Percentiles rank a stretch among this genome's conserved stretches.
phyloP scores from a whole-genome alignment of 1,139 yeast species.

The Kurtzmaniella quercitrusa region DNA sequence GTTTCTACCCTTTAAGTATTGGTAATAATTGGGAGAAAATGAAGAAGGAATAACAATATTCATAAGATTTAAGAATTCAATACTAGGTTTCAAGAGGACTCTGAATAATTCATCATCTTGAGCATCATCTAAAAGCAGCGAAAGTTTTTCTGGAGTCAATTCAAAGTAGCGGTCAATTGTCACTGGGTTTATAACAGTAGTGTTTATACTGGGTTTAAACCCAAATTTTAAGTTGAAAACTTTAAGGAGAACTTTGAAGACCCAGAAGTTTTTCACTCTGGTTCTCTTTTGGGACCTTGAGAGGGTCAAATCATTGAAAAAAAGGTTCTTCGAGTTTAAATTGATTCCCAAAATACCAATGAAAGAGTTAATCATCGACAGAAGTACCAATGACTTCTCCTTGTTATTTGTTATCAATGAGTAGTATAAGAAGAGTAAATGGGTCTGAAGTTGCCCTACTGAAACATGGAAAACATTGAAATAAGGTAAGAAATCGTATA shows the following conservation, averaged over 20 bases:
- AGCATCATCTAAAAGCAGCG: conserved; percentile 23
- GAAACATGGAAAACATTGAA: conserved; percentile 44
- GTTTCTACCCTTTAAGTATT: conserved; percentile 33
- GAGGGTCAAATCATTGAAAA: conserved; percentile 43
- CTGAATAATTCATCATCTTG: conserved; percentile 32
- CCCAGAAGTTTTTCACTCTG: conserved; percentile 60
- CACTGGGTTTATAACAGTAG: conserved; percentile 47
- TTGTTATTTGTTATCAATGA: conserved; percentile 44
- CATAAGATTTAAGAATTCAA: conserved; percentile 42
- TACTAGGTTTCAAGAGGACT: conserved; percentile 39
- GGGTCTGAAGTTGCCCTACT: conserved; percentile 38
- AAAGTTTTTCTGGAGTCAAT: conserved; percentile 44
- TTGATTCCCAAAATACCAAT: conserved; percentile 47
- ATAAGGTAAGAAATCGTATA: conserved; percentile 45
- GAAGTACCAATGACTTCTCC: conserved; percentile 41
- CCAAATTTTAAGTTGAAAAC: conserved; percentile 50
- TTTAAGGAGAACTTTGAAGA: conserved; percentile 48
- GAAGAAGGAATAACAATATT: conserved; percentile 48
- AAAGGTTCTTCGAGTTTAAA: conserved; percentile 41
- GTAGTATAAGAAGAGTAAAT: conserved; percentile 38
- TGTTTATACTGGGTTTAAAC: conserved; percentile 44
- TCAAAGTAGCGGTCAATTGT: conserved; percentile 46
- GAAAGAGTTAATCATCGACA: conserved; percentile 41
- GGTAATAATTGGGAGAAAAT: conserved; percentile 46
- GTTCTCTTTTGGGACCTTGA: conserved; percentile 37